Base-by-base conservation (phyloP, 805 yeast genomes). In the Lachancea cidri region DNA sequence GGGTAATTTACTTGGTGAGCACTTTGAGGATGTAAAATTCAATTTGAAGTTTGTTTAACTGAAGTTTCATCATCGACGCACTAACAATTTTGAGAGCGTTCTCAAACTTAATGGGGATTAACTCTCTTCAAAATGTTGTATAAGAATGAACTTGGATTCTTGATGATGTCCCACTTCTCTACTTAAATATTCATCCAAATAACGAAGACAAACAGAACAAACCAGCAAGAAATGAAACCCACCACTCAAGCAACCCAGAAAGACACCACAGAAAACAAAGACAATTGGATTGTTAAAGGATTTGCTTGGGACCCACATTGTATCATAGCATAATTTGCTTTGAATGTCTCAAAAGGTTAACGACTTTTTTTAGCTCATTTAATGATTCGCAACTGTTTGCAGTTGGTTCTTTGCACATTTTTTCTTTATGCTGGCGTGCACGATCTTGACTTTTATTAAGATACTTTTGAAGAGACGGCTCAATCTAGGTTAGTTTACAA, bases 301-400 rank as follows among this genome's bases (percentile, higher is more conserved):
- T 39, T 39, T 17, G 47, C 39, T 24, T 40, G 47, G 47, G 44
- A 39, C 24, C 46, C 47, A n/a, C 47, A 44, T 29, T 44, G 44
- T 24, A 41, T 44, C 20, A 38, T 44, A 24, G 41, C 42, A 17
- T 44, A 31, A 39, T 19, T 16, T 19, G n/a, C 15, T 35, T 35
- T 19, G n/a, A n/a, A n/a, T n/a, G n/a, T n/a, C n/a, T n/a, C n/a
- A n/a, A n/a, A n/a, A n/a, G n/a, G n/a, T n/a, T n/a, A n/a, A n/a
- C n/a, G n/a, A n/a, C n/a, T n/a, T n/a, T n/a, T n/a, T n/a, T n/a
- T n/a, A n/a, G n/a, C n/a, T n/a, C n/a, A n/a, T n/a, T n/a, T n/a
- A n/a, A n/a, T n/a, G n/a, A n/a, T n/a, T n/a, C n/a, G n/a, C n/a
- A n/a, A n/a, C n/a, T n/a, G n/a, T n/a, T n/a, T n/a, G n/a, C n/a